Base-by-base conservation (phyloP, 1,284 basidiomycete species). In the Cryptococcus sp. region DNA sequence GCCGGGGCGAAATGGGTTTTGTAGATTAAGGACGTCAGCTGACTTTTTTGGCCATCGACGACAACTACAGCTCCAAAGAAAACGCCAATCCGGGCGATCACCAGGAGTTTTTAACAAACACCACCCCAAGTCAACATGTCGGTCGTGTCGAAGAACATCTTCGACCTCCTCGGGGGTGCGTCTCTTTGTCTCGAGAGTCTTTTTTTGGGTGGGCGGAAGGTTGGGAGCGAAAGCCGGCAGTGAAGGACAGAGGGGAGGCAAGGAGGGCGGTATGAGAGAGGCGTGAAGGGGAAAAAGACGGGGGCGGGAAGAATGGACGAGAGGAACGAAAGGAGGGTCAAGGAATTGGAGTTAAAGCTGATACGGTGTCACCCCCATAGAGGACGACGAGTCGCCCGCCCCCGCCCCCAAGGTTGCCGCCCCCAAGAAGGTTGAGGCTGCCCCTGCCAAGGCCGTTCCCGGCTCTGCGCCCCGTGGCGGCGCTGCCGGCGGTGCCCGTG, bases 81-180 rank as follows among this genome's bases (percentile, higher is more conserved):
- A 53, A 52, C 57, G 48, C 52, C 57, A 51, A 59, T 35, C n/a
- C 18, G 50, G 50, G 57, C 52, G 45, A 47, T 23, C 42, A 44
- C 20, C 9, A 55, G 50, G 54, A 55, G 54, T 52, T 46, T 48
- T 39, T 37, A 52, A n/a, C n/a, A 15, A 55, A 52, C 28, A 33
- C 28, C 28, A 33, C 2, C 28, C 18, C 16, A 33, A 45, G 46
- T 35, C 63, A 73, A 64, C 56, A 77, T 77, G 76, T 76, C 76
- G 59, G 74, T 78, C 66, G 70, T 72, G 57, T 78, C 76, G 57
- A 76, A 71, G 67, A 78, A 78, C 70, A 73, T 76, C 57, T 78
- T 78, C 74, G 76, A 75, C 71, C 70, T 76, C 59, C 72, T 78
- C 65, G 76, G 74, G 61, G 73, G 74, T 76, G 65, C 64, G 71